Evolutionary conservation across 306 rosid genomes (phyloP).

Genomic region (barrel medic (Medicago truncatula)): DNA sequence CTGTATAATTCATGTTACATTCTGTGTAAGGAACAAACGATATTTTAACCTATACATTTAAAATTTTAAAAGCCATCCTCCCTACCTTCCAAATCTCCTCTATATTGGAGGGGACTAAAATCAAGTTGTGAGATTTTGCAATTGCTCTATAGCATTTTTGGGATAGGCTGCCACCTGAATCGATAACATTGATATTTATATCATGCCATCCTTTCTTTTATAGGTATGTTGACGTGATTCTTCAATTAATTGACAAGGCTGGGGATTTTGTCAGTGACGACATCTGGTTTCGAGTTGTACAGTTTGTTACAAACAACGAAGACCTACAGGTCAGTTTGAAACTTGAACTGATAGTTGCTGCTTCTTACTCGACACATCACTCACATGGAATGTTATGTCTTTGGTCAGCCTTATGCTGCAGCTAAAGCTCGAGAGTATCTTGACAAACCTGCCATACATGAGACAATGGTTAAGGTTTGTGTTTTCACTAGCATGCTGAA

Average conservation of each 20-base stretch:
- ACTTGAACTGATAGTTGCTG: constrained; percentile 36
- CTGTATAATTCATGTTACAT: not conserved
- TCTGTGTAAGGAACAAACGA: not conserved
- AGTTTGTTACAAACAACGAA: constrained; percentile 97
- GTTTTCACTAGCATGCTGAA: constrained; percentile 21
- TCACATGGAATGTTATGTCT: constrained; percentile 54
- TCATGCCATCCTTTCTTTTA: constrained; percentile 33
- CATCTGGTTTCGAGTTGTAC: constrained; percentile 99
- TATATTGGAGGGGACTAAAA: constrained; percentile 2
- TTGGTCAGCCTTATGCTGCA: constrained; percentile 93
- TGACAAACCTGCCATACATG: constrained; percentile 98
- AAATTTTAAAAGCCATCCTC: not conserved
- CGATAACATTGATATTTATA: constrained; percentile 16
- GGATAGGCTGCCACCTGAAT: not conserved
- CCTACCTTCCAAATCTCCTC: not conserved
- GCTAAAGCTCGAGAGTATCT: constrained; percentile 96
- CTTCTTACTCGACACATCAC: constrained; percentile 42
- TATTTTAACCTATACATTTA: not conserved
- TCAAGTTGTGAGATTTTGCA: not conserved
- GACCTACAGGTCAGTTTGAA: constrained; percentile 86
- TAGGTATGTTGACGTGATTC: constrained; percentile 99
- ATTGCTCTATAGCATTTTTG: not conserved
- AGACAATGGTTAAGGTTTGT: constrained; percentile 99
- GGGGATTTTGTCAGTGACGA: constrained; percentile 99
- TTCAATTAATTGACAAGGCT: constrained; percentile 99